These are phyloP conservation scores for Pseudocohnilembus persalinus DNA, from an alignment of 169 alveolate species.

Conservation along the genomic window DNA sequence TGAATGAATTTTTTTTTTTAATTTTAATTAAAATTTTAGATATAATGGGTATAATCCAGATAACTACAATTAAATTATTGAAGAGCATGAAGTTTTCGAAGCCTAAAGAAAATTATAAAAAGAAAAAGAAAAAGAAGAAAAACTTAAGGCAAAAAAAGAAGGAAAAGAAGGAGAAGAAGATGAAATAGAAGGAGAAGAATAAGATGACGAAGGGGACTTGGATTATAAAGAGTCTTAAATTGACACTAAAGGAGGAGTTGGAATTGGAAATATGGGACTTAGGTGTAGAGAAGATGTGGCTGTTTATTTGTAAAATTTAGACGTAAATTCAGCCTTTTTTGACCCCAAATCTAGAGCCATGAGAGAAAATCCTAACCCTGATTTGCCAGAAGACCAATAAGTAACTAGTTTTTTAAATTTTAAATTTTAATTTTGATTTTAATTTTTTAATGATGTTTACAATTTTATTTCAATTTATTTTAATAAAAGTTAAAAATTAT, in stretches of 20 bases:
- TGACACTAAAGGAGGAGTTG: conserved; percentile 78
- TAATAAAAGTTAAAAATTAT: background rate
- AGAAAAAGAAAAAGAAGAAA: conserved; percentile 67
- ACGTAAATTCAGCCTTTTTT: conserved; percentile 93
- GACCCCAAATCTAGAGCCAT: conserved; percentile 96
- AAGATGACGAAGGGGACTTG: conserved; percentile 60
- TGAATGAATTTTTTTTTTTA: no score
- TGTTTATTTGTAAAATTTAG: conserved; percentile 93
- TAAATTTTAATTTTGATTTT: no score
- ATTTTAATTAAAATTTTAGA: no score
- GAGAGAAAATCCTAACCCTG: conserved; percentile 87
- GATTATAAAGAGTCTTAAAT: conserved; percentile 59
- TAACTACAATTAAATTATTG: conserved; percentile 82
- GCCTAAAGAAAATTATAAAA: no score
- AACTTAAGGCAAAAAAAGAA: conserved; percentile 72
- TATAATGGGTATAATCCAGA: conserved; percentile 76
- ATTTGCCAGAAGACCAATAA: conserved; percentile 15
- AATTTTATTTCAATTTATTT: no score
- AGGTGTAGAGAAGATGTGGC: conserved; percentile 98
- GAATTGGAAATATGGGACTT: conserved; percentile 88
- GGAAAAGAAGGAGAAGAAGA: conserved; percentile 51
- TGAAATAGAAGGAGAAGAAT: conserved; percentile 46
- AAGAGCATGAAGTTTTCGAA: conserved; percentile 90
- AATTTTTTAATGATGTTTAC: no score
- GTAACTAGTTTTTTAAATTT: no score